Base-by-base conservation (phyloP, 805 yeast species). In the Starmerella riodocensis region DNA sequence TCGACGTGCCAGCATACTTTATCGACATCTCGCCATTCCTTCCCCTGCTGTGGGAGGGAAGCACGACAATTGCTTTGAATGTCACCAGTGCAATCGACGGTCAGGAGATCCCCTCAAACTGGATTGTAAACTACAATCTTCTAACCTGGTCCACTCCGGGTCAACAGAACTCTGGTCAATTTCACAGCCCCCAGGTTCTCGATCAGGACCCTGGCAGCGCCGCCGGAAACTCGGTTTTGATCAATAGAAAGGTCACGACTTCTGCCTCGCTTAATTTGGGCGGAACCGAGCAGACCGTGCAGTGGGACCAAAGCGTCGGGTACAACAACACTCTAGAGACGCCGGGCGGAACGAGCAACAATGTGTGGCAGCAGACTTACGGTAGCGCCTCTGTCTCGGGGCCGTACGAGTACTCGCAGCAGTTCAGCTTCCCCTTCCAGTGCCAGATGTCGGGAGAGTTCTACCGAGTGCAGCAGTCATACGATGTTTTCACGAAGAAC, bases 11-110 rank as follows among this genome's bases (percentile, higher is more conserved):
- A 14, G 68, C 78, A n/a, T 64, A 78, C 47, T 76, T 74, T 41
- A 55, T 84, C 33, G 93, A 84, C 47, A 51, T 84, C 34, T 71
- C 88, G 9, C 73, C 80, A 0, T 65, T 75, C 45, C 59, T 83
- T 42, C 91, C 93, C 3, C 55, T 61, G n/a, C 55, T 83, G 23
- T 79, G 86, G 85, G 44, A 58, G n/a, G 59, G 63, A 12, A 52
- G 58, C n/a, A 35, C 69, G 4, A 63, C 63, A 32, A 59, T 81
- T 34, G 72, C 67, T 46, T 60, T 80, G 14, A 62, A 70, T 4
- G 72, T 75, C 51, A 74, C 43, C 22, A 54, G 51, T 34, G 56
- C 56, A 3, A 33, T 48, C 28, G 43, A 49, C 26, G 34, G 31
- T 29, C 35, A 33, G 30, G 30, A 28, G 11, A 26, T 54, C 14